These are phyloP conservation scores for Carex kokanica DNA, from an alignment of 176 grass and related monocot species.

Conservation along the genomic window DNA sequence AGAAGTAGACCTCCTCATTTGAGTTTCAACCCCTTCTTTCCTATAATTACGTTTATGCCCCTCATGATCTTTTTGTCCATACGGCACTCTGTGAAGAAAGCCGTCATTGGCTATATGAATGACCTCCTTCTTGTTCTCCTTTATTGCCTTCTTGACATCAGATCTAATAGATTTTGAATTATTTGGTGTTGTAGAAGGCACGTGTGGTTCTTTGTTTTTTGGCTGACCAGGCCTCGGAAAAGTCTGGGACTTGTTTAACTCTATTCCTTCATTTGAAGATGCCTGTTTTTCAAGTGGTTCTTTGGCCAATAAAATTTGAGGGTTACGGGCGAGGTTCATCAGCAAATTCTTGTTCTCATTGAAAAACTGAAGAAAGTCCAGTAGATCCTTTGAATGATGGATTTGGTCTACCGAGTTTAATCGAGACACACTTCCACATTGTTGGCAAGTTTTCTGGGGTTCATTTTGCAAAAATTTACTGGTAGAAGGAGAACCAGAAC, in stretches of 20 bases:
- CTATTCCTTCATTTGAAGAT: background rate
- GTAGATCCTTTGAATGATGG: constrained; percentile 22
- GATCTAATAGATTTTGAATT: constrained; percentile 17
- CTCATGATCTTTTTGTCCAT: constrained; percentile 2
- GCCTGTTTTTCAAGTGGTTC: background rate
- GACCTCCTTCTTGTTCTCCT: constrained; percentile 23
- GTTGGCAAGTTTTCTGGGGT: background rate
- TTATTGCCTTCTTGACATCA: constrained; percentile 15
- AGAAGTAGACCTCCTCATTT: constrained; percentile 21
- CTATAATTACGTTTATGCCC: background rate
- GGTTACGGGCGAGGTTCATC: constrained; percentile 18
- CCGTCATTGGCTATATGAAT: constrained; percentile 17
- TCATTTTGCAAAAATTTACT: constrained; percentile 8
- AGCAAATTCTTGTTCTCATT: constrained; percentile 19
- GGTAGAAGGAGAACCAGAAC: background rate
- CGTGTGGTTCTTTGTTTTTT: background rate
- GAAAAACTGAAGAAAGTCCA: constrained; percentile 26
- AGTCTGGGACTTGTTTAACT: constrained; percentile 21
- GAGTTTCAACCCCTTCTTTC: constrained; percentile 12
- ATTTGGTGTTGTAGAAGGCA: background rate
- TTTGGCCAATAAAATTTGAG: constrained; percentile 3
- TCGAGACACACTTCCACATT: background rate
- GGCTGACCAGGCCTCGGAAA: constrained; percentile 7
- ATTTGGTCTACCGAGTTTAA: constrained; percentile 7
- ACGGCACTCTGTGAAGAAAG: constrained; percentile 26